These are phyloP conservation scores for Xerocomus spinulosus DNA, from an alignment of 768 basidiomycete genomes.

Conservation along the genomic window DNA sequence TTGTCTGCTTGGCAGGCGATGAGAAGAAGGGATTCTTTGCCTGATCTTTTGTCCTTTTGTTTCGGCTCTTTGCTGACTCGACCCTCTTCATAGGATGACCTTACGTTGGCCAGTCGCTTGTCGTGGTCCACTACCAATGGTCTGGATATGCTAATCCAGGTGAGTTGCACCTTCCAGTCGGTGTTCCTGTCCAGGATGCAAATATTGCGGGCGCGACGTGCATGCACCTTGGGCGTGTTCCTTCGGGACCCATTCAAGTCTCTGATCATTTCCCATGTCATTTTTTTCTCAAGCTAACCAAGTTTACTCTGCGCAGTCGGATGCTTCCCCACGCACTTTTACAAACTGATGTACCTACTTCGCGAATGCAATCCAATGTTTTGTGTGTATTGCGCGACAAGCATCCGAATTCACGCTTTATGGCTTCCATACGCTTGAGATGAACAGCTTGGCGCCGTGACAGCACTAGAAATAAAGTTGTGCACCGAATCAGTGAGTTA, in stretches of 20 bases:
- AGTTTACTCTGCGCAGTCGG: background rate
- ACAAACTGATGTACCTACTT: constrained; percentile 15
- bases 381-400: constrained; percentile 1
- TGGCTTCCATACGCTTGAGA: background rate
- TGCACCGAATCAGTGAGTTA: constrained; percentile 6
- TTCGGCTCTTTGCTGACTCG: constrained; percentile 1
- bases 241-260: constrained; percentile 82
- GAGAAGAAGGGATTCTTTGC: constrained; percentile 46
- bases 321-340: background rate
- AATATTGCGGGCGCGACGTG: constrained; percentile 53
- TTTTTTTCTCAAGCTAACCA: constrained; percentile 14
- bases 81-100: background rate
- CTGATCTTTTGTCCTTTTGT: constrained; percentile 31
- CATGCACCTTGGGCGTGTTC: constrained; percentile 56
- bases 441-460: background rate
- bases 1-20: constrained; percentile 39
- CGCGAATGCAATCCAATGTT: constrained; percentile 6
- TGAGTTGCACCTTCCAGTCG: constrained; percentile 8
- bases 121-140: too few species aligned
- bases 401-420: background rate
- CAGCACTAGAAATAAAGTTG: constrained; percentile 3
- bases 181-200: constrained; percentile 38
- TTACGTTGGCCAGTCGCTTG: background rate
- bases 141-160: constrained; percentile 4
- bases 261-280: constrained; percentile 42